These are phyloP conservation scores for Forsythia suspensa DNA, from an alignment of 257 asterid species.

Conservation along the genomic window DNA sequence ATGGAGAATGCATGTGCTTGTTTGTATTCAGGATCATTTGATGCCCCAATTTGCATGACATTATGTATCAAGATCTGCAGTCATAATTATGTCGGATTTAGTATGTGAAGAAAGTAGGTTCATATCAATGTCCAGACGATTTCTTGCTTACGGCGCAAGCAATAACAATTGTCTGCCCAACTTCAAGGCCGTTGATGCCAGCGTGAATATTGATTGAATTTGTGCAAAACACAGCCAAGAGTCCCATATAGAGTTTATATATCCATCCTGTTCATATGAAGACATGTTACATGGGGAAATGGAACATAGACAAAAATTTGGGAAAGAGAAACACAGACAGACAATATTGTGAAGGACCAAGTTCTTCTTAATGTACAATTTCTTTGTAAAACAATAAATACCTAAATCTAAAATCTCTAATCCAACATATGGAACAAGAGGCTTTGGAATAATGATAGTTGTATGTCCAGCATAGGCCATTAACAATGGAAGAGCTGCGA, in stretches of 20 bases:
- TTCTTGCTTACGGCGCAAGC: slow-evolving; percentile 76
- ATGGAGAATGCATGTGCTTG: slow-evolving; percentile 96
- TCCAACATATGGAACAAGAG: slow-evolving; percentile 69
- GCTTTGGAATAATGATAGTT: slow-evolving; percentile 83
- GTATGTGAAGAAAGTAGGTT: not conserved
- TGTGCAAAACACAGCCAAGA: slow-evolving; percentile 93
- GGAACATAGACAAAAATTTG: not conserved
- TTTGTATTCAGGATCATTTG: slow-evolving; percentile 66
- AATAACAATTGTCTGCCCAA: slow-evolving; percentile 89
- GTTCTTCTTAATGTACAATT: not conserved
- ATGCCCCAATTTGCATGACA: slow-evolving; percentile 83
- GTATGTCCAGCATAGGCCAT: slow-evolving; percentile 98
- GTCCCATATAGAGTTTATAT: slow-evolving; percentile 91
- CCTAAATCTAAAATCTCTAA: slow-evolving; percentile 71
- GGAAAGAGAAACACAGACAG: not conserved
- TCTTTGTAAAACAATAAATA: slow-evolving; percentile 7
- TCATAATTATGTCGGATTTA: slow-evolving; percentile 16
- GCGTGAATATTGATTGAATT: slow-evolving; percentile 93
- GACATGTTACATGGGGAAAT: slow-evolving; percentile 15
- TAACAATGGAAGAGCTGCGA: slow-evolving; percentile 87
- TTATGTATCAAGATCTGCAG: slow-evolving; percentile 81
- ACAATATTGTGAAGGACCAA: not conserved
- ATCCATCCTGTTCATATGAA: slow-evolving; percentile 62
- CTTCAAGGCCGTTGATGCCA: slow-evolving; percentile 97
- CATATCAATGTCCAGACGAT: not conserved